Percentiles rank a stretch among this genome's conserved stretches.
These are phyloP conservation scores for Alternaria sp. DNA, from an alignment of 2,329 filamentous ascomycete species.

Conservation along the genomic window DNA sequence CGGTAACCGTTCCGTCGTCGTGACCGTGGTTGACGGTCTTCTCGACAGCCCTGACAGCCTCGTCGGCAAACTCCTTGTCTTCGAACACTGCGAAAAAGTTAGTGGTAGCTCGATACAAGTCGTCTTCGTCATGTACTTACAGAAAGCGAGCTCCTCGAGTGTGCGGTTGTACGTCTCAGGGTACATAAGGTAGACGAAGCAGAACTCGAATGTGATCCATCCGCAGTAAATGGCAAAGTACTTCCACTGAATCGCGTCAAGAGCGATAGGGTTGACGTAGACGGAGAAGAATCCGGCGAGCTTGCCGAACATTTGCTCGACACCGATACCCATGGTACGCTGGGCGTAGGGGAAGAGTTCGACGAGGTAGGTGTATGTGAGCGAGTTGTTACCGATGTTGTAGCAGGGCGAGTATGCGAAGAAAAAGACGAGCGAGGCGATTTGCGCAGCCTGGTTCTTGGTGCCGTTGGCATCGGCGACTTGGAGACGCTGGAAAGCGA, in stretches of 20 bases:
- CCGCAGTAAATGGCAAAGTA: conserved; percentile 64
- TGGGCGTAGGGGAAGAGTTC: conserved; percentile 66
- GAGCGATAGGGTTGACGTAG: conserved; percentile 66
- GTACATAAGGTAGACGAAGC: conserved; percentile 65
- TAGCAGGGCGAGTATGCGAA: conserved; percentile 66
- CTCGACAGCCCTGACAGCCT: conserved; percentile 42
- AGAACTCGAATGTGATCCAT: conserved; percentile 61
- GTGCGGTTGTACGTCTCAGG: conserved; percentile 63
- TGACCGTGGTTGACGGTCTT: conserved; percentile 40
- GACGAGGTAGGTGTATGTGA: conserved; percentile 68
- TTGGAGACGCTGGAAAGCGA: conserved; percentile 51
- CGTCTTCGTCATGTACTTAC: conserved; percentile 19
- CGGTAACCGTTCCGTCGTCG: conserved; percentile 3
- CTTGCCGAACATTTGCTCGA: conserved; percentile 63
- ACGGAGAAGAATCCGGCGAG: conserved; percentile 54
- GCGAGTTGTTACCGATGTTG: conserved; percentile 70
- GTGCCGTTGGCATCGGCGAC: conserved; percentile 25
- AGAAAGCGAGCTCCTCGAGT: conserved; percentile 66
- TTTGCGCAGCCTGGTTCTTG: conserved; percentile 44
- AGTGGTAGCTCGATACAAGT: neutral
- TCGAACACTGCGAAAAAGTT: conserved; percentile 40
- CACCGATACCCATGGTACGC: conserved; percentile 64
- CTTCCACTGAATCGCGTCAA: conserved; percentile 60
- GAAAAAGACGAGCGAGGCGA: conserved; percentile 63
- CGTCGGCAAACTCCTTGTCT: conserved; percentile 41